Evolutionary conservation across 2,329 filamentous ascomycete genomes (phyloP), one percentile per base, ranked within the genome.

Genomic region (Plectosphaerella cucumerina): DNA sequence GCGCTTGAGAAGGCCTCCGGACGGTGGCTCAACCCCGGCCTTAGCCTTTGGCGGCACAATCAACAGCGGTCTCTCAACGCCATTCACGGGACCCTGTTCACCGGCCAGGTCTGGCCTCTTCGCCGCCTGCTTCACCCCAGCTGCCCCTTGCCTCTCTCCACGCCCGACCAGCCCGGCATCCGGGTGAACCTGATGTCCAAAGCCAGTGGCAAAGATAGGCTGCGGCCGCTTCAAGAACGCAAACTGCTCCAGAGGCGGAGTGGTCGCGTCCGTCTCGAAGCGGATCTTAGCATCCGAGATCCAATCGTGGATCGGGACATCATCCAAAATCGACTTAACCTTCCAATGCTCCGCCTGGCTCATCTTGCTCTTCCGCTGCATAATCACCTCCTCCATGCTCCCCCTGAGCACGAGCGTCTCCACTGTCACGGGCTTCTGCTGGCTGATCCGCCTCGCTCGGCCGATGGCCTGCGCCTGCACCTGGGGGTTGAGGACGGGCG

Each of bases 391-490:
- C 62, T 97, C 93, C 10, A 97, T 81, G 10, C 89, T 95, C 51
- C 83, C 84, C 49, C 80, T 81, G 6, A 97, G 71, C 1, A 97
- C 86, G 2, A 97, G 71, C 0, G 91, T 97, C 70, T 97, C 90
- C 0, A 96, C 92, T 9, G 82, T 83, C 0, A 97, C 92, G 0
- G 84, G 81, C 53, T 81, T 85, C 49, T 74, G 84, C 65, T 97
- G 92, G 11, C 90, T 91, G 59, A 97, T 95, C 12, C 93, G 81
- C 58, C 95, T 87, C 0, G 89, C 90, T 62, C 93, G 85, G 53
- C 95, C 96, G 56, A 97, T 90, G 0, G 93, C 93, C 66, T 97
- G 93, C 2, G 89, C 90, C 65, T 96, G 89, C 1, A 96, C 80
- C 56, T 89, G 82, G 0, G 90, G 90, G 48, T 92, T 88, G 64